Percentiles rank a stretch among this genome's conserved stretches.
Evolutionary conservation across 345 rosid species (phyloP).

Genomic region (Citrus glauca): DNA sequence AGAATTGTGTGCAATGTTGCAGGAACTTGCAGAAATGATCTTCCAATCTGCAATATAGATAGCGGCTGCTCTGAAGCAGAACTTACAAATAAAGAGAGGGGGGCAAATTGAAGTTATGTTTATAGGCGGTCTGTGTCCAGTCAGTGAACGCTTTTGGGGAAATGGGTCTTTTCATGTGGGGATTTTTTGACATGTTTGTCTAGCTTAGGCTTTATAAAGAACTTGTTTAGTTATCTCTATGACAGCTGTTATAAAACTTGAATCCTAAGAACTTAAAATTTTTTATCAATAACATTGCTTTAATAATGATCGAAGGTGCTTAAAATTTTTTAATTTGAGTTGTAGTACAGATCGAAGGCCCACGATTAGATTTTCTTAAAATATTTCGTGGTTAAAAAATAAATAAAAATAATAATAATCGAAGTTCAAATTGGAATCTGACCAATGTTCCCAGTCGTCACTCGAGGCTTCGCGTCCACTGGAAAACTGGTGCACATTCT

Average conservation of each 20-base stretch:
- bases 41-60: slow-evolving; percentile 63
- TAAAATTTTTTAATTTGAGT: too few relatives aligned
- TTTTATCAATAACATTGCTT: neutral
- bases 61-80: neutral
- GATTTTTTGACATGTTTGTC: neutral
- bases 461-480: too few relatives aligned
- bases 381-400: too few relatives aligned
- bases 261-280: neutral
- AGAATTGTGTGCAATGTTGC: slow-evolving; percentile 20
- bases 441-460: too few relatives aligned
- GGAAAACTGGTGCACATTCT: too few relatives aligned
- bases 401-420: too few relatives aligned
- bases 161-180: neutral
- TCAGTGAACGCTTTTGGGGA: neutral
- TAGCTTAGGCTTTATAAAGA: neutral
- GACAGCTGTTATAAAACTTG: neutral
- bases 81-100: neutral
- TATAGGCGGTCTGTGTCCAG: neutral
- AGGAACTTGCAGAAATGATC: slow-evolving; percentile 97
- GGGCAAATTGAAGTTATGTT: neutral
- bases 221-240: neutral
- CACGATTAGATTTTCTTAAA: too few relatives aligned
- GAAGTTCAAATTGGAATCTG: too few relatives aligned
- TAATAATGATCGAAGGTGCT: too few relatives aligned
- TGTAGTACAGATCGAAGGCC: too few relatives aligned